Base-by-base conservation (phyloP, 495 filamentous ascomycete genomes). In the Aspergillus diversus region DNA sequence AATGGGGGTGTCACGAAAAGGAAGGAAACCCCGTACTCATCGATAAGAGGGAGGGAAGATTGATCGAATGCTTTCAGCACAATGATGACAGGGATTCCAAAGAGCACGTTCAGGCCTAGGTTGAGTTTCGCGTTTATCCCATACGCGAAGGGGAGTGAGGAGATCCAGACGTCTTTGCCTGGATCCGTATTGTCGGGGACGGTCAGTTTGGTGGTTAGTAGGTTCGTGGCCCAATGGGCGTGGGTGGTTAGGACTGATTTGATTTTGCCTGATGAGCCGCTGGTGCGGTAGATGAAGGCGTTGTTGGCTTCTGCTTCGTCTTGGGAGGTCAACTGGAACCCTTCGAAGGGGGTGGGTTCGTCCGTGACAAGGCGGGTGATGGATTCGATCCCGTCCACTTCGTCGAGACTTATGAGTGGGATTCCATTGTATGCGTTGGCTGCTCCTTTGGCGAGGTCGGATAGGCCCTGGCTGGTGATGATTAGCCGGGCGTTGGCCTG, bases 71-170 rank as follows among this genome's bases (percentile, higher is more conserved):
- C 32, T 17, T 53, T 53, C 9, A 50, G 17, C 55, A 66, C 60
- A 9, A 71, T 61, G 7, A 71, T 55, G 5, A 71, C 69, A 8
- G 69, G 69, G 16, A 71, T 69, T 33, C 69, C 69, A 5, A 71
- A 57, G 1, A 69, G 50, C 35, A 71, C 63, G 48, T 71, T 71
- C 5, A 69, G 60, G 5, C 66, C 61, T 42, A 71, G 65, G 50
- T 64, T 61, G 31, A 69, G 64, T 43, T 69, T 71, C 1, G 66
- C 66, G 58, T 71, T 71, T 57, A 71, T 71, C 42, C 65, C 65
- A 50, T 66, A 71, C 12, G 63, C 69, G 8, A 71, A 57, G n/a
- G 66, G 59, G 27, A 69, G 55, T 7, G 66, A 62, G 0, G 69
- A 66, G 33, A 69, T 21, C 66, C 69, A 69, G 43, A 64, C 59